These are phyloP conservation scores for Chrysochromulina tobinii DNA, from an alignment of 78 protist species.

Conservation along the genomic window DNA sequence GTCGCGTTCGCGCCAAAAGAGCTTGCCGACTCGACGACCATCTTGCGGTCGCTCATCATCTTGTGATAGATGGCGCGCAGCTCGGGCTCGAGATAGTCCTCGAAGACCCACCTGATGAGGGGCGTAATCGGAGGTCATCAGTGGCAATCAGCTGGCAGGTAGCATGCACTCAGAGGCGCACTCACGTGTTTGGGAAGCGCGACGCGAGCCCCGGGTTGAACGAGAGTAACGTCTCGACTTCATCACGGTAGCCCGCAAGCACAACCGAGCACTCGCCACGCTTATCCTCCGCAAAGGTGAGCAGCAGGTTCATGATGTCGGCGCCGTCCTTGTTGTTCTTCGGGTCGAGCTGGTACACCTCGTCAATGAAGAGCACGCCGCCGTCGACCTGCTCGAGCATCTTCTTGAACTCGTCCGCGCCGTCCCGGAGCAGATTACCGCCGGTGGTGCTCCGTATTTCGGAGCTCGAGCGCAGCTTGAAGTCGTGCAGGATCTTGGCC, in stretches of 20 bases:
- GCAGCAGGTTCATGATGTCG: neutral
- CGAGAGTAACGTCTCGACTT: neutral
- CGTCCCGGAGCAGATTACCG: too few species aligned
- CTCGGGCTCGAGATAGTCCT: neutral
- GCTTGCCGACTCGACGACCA: neutral
- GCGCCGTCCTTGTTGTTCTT: neutral
- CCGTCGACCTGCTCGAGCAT: neutral
- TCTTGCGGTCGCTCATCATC: neutral
- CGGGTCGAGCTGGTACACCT: slow-evolving; percentile 34
- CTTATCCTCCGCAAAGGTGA: neutral
- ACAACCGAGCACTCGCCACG: neutral
- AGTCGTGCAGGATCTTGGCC: neutral
- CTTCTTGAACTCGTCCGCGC: neutral
- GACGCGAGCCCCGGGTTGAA: too few species aligned
- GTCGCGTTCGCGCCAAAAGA: slow-evolving; percentile 15
- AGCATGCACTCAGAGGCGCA: too few species aligned
- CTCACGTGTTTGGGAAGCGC: too few species aligned
- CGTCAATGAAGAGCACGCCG: slow-evolving; percentile 49
- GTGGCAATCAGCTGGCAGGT: too few species aligned
- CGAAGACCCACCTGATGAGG: neutral
- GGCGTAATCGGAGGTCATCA: too few species aligned
- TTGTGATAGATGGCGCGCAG: neutral
- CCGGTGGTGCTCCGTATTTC: too few species aligned
- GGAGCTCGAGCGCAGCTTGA: neutral
- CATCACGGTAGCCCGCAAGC: neutral